A percentile compares a stretch with the other conserved stretches of the same genome.
phyloP scores from a whole-genome alignment of 352 stramenopile species.

The Phytophthora boehmeriae region DNA sequence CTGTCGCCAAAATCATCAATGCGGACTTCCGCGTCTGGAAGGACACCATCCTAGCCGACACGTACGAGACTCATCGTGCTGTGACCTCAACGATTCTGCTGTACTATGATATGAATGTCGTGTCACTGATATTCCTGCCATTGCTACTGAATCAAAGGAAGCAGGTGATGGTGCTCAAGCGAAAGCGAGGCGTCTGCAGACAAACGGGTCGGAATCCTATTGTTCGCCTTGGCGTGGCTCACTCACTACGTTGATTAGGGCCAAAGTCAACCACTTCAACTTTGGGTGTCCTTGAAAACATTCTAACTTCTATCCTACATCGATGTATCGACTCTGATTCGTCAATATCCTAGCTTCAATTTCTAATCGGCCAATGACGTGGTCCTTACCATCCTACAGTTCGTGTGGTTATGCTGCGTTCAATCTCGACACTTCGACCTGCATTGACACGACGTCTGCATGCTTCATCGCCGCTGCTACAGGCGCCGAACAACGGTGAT shows the following conservation, averaged over 20 bases:
- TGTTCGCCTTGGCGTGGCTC: slow-evolving; percentile 41
- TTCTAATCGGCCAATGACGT: slow-evolving; percentile 13
- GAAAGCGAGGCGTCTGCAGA: slow-evolving; percentile 42
- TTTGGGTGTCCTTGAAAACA: not conserved
- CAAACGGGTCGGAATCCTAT: slow-evolving; percentile 37
- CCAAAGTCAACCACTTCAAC: not conserved
- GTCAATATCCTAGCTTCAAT: slow-evolving; percentile 6
- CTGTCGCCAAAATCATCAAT: slow-evolving; percentile 60
- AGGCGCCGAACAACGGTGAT: not conserved
- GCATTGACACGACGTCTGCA: slow-evolving; percentile 26
- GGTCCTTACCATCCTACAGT: not conserved
- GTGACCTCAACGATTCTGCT: slow-evolving; percentile 62
- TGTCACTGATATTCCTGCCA: slow-evolving; percentile 49
- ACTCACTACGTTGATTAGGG: too few species aligned
- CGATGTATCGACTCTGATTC: not conserved
- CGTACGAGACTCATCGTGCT: slow-evolving; percentile 47
- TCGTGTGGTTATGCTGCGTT: slow-evolving; percentile 30
- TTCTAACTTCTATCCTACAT: too few species aligned
- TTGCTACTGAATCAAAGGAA: slow-evolving; percentile 48
- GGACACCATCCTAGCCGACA: slow-evolving; percentile 54
- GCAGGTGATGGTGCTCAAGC: slow-evolving; percentile 35
- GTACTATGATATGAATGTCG: slow-evolving; percentile 56
- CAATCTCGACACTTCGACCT: slow-evolving; percentile 23
- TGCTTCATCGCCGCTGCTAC: slow-evolving; percentile 23
- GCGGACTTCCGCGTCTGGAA: slow-evolving; percentile 54